A percentile compares a stretch with the other conserved stretches of the same genome.
Conservation (phyloP, 495 filamentous ascomycete species). For the Neurospora sp. region DNA sequence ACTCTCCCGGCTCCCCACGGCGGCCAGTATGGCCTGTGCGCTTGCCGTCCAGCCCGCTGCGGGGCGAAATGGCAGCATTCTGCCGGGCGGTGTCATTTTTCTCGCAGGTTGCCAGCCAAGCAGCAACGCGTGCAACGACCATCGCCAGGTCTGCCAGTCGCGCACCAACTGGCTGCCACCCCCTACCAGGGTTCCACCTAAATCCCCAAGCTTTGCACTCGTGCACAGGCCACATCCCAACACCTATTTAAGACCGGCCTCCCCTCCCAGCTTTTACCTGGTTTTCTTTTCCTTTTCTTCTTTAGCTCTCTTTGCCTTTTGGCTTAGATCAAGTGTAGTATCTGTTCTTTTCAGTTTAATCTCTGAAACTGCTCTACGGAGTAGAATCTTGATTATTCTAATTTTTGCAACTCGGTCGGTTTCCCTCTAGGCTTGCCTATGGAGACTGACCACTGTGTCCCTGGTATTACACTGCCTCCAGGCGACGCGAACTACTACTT, state of each 20-base stretch:
- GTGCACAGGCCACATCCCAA: constrained; percentile 13
- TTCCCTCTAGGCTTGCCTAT: constrained; percentile 43
- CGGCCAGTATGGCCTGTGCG: not conserved
- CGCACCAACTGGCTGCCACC: not conserved
- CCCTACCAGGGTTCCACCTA: not conserved
- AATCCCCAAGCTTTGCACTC: constrained; percentile 1
- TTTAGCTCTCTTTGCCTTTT: constrained; percentile 50
- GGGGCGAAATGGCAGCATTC: not conserved
- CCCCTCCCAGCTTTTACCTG: constrained; percentile 7
- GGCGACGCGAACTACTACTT: constrained; percentile 17
- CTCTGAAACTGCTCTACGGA: constrained; percentile 51
- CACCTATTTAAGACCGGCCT: constrained; percentile 16
- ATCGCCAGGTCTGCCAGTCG: not conserved
- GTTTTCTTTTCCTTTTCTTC: constrained; percentile 25
- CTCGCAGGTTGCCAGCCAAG: not conserved
- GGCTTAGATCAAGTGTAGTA: constrained; percentile 97
- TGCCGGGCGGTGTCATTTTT: constrained; percentile 12
- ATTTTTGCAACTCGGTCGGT: constrained; percentile 52
- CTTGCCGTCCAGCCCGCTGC: not conserved
- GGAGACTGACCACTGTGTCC: constrained; percentile 18
- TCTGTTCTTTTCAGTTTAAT: constrained; percentile 98
- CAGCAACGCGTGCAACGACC: not conserved
- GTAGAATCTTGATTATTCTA: constrained; percentile 69
- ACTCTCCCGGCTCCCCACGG: not conserved
- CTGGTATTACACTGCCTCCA: constrained; percentile 26